Base-by-base conservation (phyloP, 805 yeast species). In the Barnettozyma pratensis region DNA sequence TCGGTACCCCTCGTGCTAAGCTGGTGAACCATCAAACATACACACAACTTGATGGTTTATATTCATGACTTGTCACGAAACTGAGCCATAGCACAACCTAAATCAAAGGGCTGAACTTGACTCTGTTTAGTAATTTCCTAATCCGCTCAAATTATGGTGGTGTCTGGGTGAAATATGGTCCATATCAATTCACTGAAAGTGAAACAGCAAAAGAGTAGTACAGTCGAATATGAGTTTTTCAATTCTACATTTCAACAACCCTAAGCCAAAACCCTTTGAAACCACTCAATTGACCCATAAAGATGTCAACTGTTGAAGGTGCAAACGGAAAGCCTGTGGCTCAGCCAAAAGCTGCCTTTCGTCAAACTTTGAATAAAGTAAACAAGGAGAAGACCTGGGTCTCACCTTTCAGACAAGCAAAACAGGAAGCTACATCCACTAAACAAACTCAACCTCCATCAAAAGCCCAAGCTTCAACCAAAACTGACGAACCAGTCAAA, bases 301-400 rank as follows among this genome's bases (percentile, higher is more conserved):
- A 11, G 31, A 41, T 28, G 38, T 29, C 39, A 28, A 6, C 29
- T 30, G 9, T 6, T 32, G 28, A 27, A 5, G 9, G 25, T 32
- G 39, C 14, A 37, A 37, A 14, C 19, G 19, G 19, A 10, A 40
- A 45, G 9, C 9, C 39, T 34, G 19, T 29, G 9, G 26, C 7
- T 19, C 27, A 38, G 4, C 7, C 36, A 4, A 42, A 25, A 5
- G 25, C 43, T 10, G 53, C 51, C 31, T 57, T 59, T 47, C 58
- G 61, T 37, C 44, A 48, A 44, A 54, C 59, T 2, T 51, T 59
- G 42, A 49, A 54, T 37, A 45, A 50, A 9, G 58, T 54, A 26
- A 55, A 55, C 41, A 56, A 56, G 14, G 54, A 59, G 41, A 55
- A 59, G 42, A 56, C 54, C 10, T 61, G 65, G 65, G 59, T 60